Conservation (phyloP, 163 green algal species). For the Prototheca wickerhamii region DNA sequence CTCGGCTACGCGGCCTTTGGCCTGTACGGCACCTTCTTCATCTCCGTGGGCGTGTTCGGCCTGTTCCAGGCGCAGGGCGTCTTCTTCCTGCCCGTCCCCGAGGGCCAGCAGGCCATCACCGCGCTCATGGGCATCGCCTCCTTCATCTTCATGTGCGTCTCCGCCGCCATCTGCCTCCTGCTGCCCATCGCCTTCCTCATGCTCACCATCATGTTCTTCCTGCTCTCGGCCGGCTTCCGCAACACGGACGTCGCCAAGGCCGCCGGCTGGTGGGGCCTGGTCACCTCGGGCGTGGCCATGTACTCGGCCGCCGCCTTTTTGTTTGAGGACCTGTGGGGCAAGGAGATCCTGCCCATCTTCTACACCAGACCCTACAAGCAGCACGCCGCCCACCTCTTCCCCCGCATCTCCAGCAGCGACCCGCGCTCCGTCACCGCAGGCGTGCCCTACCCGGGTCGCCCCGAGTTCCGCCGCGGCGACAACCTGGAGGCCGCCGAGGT, state of each 20-base stretch:
- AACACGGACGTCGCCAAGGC: neutral
- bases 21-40: conserved; percentile 6
- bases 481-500: neutral
- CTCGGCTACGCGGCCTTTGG: conserved; percentile 9
- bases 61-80: neutral
- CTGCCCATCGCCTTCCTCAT: conserved; percentile 4
- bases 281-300: conserved; percentile 2
- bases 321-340: conserved; percentile 10
- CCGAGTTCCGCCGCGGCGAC: conserved; percentile 5
- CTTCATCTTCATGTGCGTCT: neutral
- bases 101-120: conserved; percentile 4
- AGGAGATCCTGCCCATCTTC: conserved; percentile 12
- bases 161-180: conserved; percentile 4
- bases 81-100: neutral
- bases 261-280: conserved; percentile 6
- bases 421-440: conserved; percentile 2
- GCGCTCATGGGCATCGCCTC: conserved; percentile 4
- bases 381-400: conserved; percentile 5
- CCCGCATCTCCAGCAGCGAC: conserved; percentile 2
- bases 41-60: conserved; percentile 1
- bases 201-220: conserved; percentile 10
- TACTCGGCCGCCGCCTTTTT: conserved; percentile 4
- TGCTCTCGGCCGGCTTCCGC: neutral
- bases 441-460: conserved; percentile 4
- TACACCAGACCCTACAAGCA: conserved; percentile 9